Conservation (phyloP, 768 basidiomycete species). For the Lentinula aciculospora region DNA sequence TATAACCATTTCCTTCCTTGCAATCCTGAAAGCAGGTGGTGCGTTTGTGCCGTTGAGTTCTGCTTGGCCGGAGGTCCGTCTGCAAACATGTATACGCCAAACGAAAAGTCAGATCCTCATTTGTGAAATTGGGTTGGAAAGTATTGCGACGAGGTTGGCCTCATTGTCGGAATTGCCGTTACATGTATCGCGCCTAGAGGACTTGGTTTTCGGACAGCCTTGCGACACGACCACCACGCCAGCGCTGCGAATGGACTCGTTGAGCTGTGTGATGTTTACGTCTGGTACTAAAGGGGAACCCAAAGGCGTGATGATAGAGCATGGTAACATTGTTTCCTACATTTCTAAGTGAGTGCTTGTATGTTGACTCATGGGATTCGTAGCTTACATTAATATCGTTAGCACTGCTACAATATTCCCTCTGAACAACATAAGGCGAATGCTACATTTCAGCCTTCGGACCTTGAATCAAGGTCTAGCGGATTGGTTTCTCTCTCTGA, state of each 20-base stretch:
- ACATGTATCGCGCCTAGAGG: background rate
- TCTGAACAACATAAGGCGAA: background rate
- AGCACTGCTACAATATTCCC: background rate
- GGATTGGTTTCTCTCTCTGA: constrained; percentile 14
- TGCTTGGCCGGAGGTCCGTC: constrained; percentile 23
- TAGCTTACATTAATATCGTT: background rate
- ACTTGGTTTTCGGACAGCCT: background rate
- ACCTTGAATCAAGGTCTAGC: constrained; percentile 18
- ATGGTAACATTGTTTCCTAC: constrained; percentile 16
- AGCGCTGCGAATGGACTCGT: constrained; percentile 13
- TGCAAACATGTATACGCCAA: constrained; percentile 15
- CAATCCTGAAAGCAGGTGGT: constrained; percentile 26
- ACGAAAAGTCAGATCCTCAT: background rate
- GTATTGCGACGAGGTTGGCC: background rate
- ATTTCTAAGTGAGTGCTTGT: constrained; percentile 12
- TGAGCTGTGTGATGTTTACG: constrained; percentile 18
- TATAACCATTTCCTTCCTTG: constrained; percentile 18
- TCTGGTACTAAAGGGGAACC: constrained; percentile 15
- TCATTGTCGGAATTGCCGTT: background rate
- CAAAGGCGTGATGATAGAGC: constrained; percentile 17
- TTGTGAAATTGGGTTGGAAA: background rate
- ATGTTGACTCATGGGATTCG: background rate
- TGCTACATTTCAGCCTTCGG: constrained; percentile 21
- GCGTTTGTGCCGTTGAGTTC: constrained; percentile 19
- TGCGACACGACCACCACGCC: background rate